phyloP scores from a whole-genome alignment of 2,329 filamentous ascomycete genomes.

The Lachnellula hyalina region DNA sequence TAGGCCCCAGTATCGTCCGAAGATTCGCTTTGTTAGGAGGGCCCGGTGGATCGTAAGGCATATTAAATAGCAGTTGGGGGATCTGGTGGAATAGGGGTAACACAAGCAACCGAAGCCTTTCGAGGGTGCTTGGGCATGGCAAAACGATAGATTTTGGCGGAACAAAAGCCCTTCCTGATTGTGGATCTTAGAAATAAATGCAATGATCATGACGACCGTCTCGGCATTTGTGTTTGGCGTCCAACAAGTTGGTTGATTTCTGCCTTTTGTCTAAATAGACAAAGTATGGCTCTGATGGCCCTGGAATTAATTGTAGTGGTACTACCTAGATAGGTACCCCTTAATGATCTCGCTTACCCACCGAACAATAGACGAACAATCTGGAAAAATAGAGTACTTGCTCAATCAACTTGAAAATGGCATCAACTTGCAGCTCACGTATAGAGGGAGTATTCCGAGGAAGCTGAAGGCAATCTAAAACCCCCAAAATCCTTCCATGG shows the following conservation, averaged over 20 bases:
- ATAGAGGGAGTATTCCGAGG: too few species aligned
- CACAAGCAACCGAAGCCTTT: neutral
- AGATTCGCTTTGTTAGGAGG: slow-evolving; percentile 92
- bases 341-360: too few species aligned
- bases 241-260: neutral
- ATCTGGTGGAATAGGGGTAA: neutral
- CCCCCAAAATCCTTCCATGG: too few species aligned
- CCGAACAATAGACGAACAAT: too few species aligned
- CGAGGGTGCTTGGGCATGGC: neutral
- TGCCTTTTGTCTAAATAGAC: too few species aligned
- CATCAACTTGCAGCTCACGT: too few species aligned
- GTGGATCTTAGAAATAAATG: slow-evolving; percentile 6
- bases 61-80: neutral
- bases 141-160: slow-evolving; percentile 6
- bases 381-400: too few species aligned
- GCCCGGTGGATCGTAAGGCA: slow-evolving; percentile 66
- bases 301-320: too few species aligned
- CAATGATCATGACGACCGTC: slow-evolving; percentile 1
- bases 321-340: neutral
- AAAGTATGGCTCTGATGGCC: too few species aligned
- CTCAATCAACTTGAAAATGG: too few species aligned
- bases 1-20: slow-evolving; percentile 62
- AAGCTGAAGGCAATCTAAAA: too few species aligned
- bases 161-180: slow-evolving; percentile 9
- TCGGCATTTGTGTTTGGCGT: neutral